Percentiles rank a stretch among this genome's conserved stretches.
phyloP scores from a whole-genome alignment of 305 asterid genomes.

The Fraxinus latifolia region DNA sequence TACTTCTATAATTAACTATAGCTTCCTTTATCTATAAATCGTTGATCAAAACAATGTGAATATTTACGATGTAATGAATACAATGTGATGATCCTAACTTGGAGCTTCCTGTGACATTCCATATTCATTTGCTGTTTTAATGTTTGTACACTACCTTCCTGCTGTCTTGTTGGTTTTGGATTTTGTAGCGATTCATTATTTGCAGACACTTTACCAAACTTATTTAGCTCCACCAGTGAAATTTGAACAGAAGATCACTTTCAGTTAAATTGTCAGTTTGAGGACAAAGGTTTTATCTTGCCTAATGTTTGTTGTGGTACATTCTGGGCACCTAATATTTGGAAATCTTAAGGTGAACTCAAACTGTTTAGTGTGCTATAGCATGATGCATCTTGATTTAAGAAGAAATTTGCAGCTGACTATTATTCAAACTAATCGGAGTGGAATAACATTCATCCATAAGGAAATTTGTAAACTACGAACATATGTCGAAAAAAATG shows the following conservation, averaged over 20 bases:
- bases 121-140: conserved; percentile 2
- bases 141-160: neutral
- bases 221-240: conserved; percentile 20
- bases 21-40: neutral
- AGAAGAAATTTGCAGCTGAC: conserved; percentile 8
- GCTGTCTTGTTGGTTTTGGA: neutral
- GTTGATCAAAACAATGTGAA: neutral
- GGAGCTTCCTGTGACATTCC: conserved; percentile 1
- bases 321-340: conserved; percentile 26
- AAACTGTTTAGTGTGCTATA: neutral
- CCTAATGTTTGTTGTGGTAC: conserved; percentile 17
- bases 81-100: neutral
- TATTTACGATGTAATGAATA: neutral
- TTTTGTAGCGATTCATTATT: conserved; percentile 4
- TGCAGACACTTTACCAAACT: conserved; percentile 22
- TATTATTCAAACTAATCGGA: neutral
- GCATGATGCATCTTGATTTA: neutral
- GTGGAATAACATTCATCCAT: neutral
- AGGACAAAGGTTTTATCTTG: conserved; percentile 1
- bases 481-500: neutral
- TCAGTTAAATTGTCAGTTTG: conserved; percentile 31
- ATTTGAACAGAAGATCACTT: conserved; percentile 18
- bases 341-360: neutral
- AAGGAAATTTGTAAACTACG: neutral
- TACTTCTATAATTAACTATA: neutral